These are phyloP conservation scores for Ochetophila trinervis DNA, from an alignment of 306 rosid species.

Conservation along the genomic window DNA sequence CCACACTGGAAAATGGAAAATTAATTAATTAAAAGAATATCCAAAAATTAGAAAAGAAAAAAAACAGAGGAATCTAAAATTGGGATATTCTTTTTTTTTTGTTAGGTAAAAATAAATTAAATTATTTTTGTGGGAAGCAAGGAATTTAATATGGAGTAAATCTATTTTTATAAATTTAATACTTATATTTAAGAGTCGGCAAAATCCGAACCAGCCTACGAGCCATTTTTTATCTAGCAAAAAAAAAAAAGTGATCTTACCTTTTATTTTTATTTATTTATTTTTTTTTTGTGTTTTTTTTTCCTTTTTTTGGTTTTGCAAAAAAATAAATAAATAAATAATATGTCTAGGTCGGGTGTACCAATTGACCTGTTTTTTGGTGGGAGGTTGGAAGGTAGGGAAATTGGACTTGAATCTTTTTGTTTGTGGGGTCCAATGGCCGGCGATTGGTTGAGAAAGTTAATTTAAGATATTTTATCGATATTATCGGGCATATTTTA, in stretches of 20 bases:
- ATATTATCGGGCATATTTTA: too few relatives aligned
- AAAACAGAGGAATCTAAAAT: slow-evolving; percentile 2
- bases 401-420: slow-evolving; percentile 7
- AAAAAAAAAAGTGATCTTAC: not conserved
- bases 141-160: too few relatives aligned
- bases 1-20: slow-evolving; percentile 3
- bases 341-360: not conserved
- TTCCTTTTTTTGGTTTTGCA: not conserved
- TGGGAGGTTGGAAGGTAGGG: not conserved
- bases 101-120: not conserved
- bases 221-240: too few relatives aligned
- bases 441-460: not conserved
- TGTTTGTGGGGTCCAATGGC: not conserved
- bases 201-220: too few relatives aligned
- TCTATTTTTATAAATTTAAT: too few relatives aligned
- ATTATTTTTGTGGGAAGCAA: not conserved
- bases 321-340: not conserved
- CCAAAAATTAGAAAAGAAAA: not conserved
- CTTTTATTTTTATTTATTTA: not conserved
- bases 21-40: not conserved
- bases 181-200: too few relatives aligned
- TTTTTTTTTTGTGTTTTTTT: not conserved
- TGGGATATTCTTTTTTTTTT: slow-evolving; percentile 20
- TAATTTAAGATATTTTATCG: too few relatives aligned
- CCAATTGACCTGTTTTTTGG: not conserved